Evolutionary conservation across 2,329 filamentous ascomycete genomes (phyloP).

Genomic region (Neonectria magnoliae): DNA sequence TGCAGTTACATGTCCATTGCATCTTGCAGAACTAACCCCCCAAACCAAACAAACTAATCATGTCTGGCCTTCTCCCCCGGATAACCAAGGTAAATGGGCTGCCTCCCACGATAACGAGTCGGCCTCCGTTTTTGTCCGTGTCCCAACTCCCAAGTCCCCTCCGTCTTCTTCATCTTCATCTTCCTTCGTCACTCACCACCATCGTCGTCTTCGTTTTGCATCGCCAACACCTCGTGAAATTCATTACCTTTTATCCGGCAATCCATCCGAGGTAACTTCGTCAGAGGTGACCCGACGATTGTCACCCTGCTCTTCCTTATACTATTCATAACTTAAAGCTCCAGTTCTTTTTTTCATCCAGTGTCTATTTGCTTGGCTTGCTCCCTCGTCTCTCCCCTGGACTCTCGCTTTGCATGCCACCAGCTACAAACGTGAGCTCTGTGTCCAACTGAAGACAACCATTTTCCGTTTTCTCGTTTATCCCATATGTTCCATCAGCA

Average conservation of each 20-base stretch:
- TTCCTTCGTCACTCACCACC: slow-evolving; percentile 24
- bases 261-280: not conserved
- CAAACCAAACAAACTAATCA: slow-evolving; percentile 1
- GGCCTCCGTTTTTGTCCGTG: slow-evolving; percentile 27
- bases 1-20: not conserved
- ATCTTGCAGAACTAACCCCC: slow-evolving; percentile 20
- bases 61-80: not conserved
- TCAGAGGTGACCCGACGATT: not conserved
- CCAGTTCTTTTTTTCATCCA: not conserved
- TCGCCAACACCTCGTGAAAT: slow-evolving; percentile 16
- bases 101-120: slow-evolving; percentile 42
- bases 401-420: no score
- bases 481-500: not conserved
- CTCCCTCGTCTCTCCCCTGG: not conserved
- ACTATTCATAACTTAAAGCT: not conserved
- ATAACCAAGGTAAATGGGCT: slow-evolving; percentile 27
- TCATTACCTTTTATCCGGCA: not conserved
- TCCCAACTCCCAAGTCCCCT: not conserved
- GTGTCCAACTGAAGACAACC: not conserved
- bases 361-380: not conserved
- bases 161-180: not conserved
- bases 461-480: not conserved
- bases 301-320: not conserved
- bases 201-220: not conserved
- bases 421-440: not conserved